These are phyloP conservation scores for Komagataella kurtzmanii DNA, from an alignment of 805 yeast genomes.

Conservation along the genomic window DNA sequence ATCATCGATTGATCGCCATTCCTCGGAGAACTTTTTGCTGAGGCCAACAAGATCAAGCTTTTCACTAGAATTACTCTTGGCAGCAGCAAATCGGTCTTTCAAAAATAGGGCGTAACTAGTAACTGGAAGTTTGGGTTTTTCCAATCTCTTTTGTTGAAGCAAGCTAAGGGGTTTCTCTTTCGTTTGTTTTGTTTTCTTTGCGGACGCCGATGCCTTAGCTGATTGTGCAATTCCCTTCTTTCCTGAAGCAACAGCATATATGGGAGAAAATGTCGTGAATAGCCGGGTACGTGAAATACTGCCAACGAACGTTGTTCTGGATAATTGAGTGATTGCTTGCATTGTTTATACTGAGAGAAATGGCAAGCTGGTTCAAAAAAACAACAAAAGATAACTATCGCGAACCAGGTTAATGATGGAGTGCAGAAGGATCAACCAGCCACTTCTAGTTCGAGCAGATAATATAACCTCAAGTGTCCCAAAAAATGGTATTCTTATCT, in stretches of 20 bases:
- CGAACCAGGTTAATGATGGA: neutral
- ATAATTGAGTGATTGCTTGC: neutral
- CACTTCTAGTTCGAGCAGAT: no score
- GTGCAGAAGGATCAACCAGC: no score
- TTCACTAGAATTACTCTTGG: neutral
- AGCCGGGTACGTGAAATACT: neutral
- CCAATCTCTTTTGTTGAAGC: neutral
- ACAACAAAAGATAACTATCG: neutral
- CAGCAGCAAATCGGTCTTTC: neutral
- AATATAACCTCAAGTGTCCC: no score
- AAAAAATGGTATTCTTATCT: no score
- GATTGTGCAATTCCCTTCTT: neutral
- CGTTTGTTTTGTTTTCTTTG: neutral
- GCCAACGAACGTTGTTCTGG: neutral
- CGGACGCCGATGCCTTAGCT: neutral
- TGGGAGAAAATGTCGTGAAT: neutral
- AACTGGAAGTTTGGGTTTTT: neutral
- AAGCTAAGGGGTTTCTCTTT: neutral
- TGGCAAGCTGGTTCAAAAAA: neutral
- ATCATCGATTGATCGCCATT: neutral
- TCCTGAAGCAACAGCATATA: neutral
- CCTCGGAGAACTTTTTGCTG: neutral
- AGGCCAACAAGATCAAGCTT: neutral
- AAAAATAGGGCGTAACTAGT: neutral
- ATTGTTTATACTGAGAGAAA: neutral